Evolutionary conservation across 106 monocot genomes (phyloP), one percentile per base, ranked within the genome.

Genomic region (Triglochin maritima): DNA sequence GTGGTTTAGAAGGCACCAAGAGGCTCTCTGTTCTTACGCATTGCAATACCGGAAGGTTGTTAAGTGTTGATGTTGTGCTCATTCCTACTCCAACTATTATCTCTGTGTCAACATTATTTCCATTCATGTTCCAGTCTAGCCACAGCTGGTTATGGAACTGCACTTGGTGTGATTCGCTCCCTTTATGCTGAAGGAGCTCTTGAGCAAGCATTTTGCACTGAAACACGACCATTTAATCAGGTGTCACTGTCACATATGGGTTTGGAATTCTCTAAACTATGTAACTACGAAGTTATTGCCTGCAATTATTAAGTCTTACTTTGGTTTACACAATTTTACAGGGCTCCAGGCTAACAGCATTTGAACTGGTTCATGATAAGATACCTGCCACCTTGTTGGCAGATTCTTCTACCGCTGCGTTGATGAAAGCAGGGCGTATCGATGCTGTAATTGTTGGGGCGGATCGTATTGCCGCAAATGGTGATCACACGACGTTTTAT

Each of bases 121-220:
- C 48, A 2, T 7, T 59, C 17, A 17, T 59, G 1, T 49, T 8
- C 62, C 76, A 98, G 98, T 73, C 88, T 98, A 64, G 98, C 98
- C 3, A 98, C 92, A 77, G 98, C 92, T 81, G 98, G 91, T 61
- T 98, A 92, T 81, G 98, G 98, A 71, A 98, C 98, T 72, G 92
- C 98, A 44, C 86, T 98, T 72, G 98, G 92, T 41, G 98, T 98
- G 41, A 89, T 98, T 48, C 91, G 98, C 50, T 76, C 98, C 43
- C 76, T 92, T 71, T 84, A 89, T 79, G 65, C 80, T 71, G 76
- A 71, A 66, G 92, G 81, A 57, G 51, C 69, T 65, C 56, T 98
- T 46, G 86, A 86, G 65, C 84, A 57, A 63, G 88, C 86, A 17
- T 98, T 84, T 50, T 98, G 98, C 75, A 98, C 98, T 0, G 98